Percentiles rank a stretch among this genome's conserved stretches.
Conservation (phyloP, 2,329 filamentous ascomycete genomes). For the Trichoderma asperellum region DNA sequence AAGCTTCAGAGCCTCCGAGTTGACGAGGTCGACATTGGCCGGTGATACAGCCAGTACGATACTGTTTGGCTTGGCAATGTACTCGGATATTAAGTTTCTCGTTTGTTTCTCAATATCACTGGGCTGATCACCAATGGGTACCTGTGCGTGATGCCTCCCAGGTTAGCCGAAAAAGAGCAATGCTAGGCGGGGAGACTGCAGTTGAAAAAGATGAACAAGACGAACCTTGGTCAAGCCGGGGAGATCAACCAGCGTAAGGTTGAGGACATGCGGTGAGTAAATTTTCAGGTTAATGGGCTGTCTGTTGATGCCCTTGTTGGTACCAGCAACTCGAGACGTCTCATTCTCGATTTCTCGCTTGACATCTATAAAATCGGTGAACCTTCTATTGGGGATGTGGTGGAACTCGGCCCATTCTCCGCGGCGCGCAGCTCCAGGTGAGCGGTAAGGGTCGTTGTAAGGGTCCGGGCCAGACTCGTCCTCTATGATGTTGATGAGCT, state of each 20-base stretch:
- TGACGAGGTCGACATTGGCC: conserved; percentile 97
- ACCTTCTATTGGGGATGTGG: conserved; percentile 85
- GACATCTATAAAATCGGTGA: conserved; percentile 90
- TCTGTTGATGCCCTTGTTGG: conserved; percentile 97
- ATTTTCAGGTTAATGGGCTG: conserved; percentile 98
- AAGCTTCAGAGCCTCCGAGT: conserved; percentile 95
- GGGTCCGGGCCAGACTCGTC: conserved; percentile 70
- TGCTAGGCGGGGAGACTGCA: neutral
- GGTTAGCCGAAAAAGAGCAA: conserved; percentile 30
- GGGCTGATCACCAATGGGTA: conserved; percentile 96
- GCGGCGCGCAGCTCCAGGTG: conserved; percentile 69
- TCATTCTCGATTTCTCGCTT: conserved; percentile 97
- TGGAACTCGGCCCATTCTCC: conserved; percentile 93
- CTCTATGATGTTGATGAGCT: conserved; percentile 94
- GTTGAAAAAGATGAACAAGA: conserved; percentile 23
- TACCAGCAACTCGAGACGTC: conserved; percentile 87
- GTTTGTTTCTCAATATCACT: conserved; percentile 99
- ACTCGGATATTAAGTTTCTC: conserved; percentile 92
- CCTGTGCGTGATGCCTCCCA: conserved; percentile 50
- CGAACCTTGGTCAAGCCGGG: conserved; percentile 90
- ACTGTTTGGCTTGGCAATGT: conserved; percentile 98
- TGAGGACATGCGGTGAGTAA: conserved; percentile 95
- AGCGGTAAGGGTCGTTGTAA: conserved; percentile 72
- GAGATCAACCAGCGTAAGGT: conserved; percentile 92
- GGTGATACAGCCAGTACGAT: conserved; percentile 96